A percentile compares a stretch with the other conserved stretches of the same genome.
Evolutionary conservation across 139 green algal genomes (phyloP).

Genomic region (Volvox africanus): DNA sequence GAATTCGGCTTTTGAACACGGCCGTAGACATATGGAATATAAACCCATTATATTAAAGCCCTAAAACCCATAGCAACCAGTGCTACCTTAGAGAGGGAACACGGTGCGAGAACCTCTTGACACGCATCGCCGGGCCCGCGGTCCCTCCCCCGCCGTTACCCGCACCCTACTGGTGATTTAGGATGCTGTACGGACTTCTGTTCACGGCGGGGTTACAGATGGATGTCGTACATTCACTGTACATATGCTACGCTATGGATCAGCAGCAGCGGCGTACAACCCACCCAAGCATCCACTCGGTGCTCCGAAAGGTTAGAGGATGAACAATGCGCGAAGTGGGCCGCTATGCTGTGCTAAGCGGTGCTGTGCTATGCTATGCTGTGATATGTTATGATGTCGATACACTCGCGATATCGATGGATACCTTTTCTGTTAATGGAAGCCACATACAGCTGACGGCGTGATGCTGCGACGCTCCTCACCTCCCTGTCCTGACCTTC

Average conservation of each 20-base stretch:
- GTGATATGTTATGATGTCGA: not conserved
- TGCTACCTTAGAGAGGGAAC: too few species aligned
- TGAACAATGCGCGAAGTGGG: not conserved
- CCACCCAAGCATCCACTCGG: conserved; percentile 12
- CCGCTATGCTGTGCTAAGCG: not conserved
- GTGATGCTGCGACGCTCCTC: not conserved
- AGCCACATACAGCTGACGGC: not conserved
- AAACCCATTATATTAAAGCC: not conserved
- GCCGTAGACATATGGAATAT: not conserved
- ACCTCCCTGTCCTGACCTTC: not conserved
- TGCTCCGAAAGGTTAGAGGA: not conserved
- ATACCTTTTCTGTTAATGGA: not conserved
- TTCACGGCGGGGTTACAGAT: conserved; percentile 35
- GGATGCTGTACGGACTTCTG: conserved; percentile 10
- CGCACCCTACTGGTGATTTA: not conserved
- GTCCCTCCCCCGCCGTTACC: not conserved
- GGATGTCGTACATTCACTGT: conserved; percentile 41
- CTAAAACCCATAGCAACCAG: not conserved
- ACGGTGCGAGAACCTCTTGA: not conserved
- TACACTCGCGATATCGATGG: too few species aligned
- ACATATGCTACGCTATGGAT: conserved; percentile 40
- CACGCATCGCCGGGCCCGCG: not conserved
- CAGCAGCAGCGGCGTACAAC: not conserved
- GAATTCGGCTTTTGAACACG: not conserved
- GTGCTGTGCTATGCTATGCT: not conserved